phyloP scores from a whole-genome alignment of 208 protist genomes.

The Histomonas meleagridis region DNA sequence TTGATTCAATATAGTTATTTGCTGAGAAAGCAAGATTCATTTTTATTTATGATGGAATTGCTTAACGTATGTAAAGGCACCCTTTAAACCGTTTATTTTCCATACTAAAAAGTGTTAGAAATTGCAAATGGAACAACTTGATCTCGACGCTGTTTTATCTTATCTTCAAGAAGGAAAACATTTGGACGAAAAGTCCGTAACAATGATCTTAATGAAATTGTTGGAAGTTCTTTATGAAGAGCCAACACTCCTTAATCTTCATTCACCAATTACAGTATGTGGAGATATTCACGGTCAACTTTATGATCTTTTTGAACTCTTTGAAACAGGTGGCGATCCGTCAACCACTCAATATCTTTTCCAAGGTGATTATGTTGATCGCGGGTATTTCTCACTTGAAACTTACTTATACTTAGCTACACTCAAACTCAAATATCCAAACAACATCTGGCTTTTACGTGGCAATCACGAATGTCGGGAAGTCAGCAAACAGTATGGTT shows the following conservation, averaged over 20 bases:
- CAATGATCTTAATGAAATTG: neutral
- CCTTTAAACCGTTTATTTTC: too few relatives aligned
- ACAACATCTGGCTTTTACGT: neutral
- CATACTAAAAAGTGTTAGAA: too few relatives aligned
- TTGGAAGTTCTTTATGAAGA: neutral
- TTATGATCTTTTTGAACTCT: slow-evolving; percentile 3
- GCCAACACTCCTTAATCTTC: neutral
- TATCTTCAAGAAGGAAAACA: neutral
- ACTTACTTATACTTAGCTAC: neutral
- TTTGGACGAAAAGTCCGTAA: neutral
- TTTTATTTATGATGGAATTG: too few relatives aligned
- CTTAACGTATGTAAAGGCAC: too few relatives aligned
- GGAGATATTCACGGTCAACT: slow-evolving; percentile 18
- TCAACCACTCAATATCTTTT: neutral
- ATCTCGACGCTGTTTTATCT: neutral
- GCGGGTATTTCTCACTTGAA: neutral
- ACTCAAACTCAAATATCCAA: neutral
- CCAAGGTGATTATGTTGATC: slow-evolving; percentile 6
- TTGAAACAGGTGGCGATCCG: neutral
- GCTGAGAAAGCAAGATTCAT: too few relatives aligned
- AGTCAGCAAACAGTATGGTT: neutral
- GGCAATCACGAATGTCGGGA: neutral
- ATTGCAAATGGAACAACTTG: neutral
- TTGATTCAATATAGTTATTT: too few relatives aligned
- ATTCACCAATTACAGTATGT: neutral